These are phyloP conservation scores for Metschnikowia reukaufii DNA, from an alignment of 805 yeast species.

Conservation along the genomic window DNA sequence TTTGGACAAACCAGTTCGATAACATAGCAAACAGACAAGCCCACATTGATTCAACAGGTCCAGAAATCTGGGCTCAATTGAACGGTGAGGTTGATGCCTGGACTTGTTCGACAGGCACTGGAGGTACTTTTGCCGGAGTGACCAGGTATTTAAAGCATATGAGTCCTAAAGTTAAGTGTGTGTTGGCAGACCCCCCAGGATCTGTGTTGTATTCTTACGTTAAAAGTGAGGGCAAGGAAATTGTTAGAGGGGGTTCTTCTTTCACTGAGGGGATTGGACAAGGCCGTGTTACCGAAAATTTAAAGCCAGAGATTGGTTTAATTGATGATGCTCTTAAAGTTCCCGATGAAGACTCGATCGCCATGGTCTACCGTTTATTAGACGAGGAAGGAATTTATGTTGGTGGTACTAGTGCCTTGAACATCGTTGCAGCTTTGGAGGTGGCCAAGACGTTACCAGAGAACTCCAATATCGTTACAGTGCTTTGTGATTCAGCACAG, in stretches of 20 bases:
- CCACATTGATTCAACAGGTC: constrained; percentile 88
- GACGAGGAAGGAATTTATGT: constrained; percentile 89
- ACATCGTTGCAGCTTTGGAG: constrained; percentile 84
- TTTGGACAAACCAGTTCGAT: constrained; percentile 93
- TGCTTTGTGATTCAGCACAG: constrained; percentile 89
- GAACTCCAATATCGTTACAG: constrained; percentile 77
- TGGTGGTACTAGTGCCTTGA: constrained; percentile 89
- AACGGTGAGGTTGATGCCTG: constrained; percentile 78
- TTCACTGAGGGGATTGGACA: constrained; percentile 97
- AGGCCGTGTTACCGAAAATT: constrained; percentile 85
- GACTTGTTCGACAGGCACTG: constrained; percentile 91
- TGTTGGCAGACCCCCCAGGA: constrained; percentile 93
- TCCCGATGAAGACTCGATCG: constrained; percentile 77
- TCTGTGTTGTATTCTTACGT: constrained; percentile 79
- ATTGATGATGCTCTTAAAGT: constrained; percentile 80
- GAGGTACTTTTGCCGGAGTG: constrained; percentile 88
- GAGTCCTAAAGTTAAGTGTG: constrained; percentile 58
- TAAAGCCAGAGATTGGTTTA: constrained; percentile 66
- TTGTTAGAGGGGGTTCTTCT: constrained; percentile 76
- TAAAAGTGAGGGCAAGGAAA: constrained; percentile 62
- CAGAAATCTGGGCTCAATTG: constrained; percentile 86
- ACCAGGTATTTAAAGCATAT: constrained; percentile 74
- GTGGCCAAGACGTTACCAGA: constrained; percentile 78
- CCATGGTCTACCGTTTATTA: constrained; percentile 77
- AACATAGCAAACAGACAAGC: constrained; percentile 86